Evolutionary conservation across 352 stramenopile genomes (phyloP), one percentile per base, ranked within the genome.

Genomic region (Phytophthora rubi): DNA sequence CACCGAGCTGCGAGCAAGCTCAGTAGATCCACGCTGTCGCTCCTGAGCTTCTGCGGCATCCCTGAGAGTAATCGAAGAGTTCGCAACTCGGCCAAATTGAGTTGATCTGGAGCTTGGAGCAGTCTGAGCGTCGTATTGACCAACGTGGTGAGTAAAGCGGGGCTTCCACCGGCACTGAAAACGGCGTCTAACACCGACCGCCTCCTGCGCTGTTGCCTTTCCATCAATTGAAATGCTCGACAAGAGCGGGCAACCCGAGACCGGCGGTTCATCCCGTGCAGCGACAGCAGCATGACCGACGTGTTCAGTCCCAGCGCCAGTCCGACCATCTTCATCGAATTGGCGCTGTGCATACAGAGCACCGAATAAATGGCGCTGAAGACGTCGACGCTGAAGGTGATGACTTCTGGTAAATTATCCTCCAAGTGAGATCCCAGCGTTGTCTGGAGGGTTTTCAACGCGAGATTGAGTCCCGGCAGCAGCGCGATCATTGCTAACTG

Each of bases 321-420:
- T 26, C 0, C 28, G 6, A 73, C 70, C 53, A 71, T 73, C 35
- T 35, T 66, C 30, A 73, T 49, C 2, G 64, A 65, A 16, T 76
- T 76, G 2, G 69, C 45, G 18, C 58, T 69, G 44, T 65, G 64
- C 64, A 77, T 73, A 9, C 70, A 77, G 0, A 73, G 52, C 2
- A 77, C 37, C 15, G 59, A 74, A 35, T 81, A 83, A 32, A 83
- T 66, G 1, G 76, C 51, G 33, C 67, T 73, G 49, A 83, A 83
- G 15, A 76, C 48, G 4, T 81, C 73, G 21, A 71, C 48, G 0
- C 57, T 72, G 26, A 81, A 77, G 3, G 75, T 71, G 32, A 79
- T 53, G 13, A 65, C 70, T 28, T 75, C 75, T 0, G 72, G 71
- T 2, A 78, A 39, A 44, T 53, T 53, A 23, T 75, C 47, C 54